Percentiles rank a stretch among this genome's conserved stretches.
Conservation (phyloP, 176 grass and related monocot genomes). For the Thalia dealbata region DNA sequence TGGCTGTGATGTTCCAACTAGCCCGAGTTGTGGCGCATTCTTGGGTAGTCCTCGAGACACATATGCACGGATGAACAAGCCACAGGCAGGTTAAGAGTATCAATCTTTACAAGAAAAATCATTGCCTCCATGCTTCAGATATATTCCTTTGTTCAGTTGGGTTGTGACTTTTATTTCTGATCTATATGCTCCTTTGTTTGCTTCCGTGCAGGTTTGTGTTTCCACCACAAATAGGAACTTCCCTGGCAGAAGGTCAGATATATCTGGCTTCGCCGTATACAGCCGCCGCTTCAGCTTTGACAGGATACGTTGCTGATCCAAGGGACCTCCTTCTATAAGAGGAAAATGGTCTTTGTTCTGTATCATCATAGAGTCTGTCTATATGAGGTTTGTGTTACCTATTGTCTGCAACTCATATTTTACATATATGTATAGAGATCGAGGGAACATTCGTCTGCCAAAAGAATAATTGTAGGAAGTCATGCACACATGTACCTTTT, state of each 20-base stretch:
- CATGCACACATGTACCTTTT: no score
- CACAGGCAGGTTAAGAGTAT: slow-evolving; percentile 32
- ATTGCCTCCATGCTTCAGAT: neutral
- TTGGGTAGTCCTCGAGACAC: slow-evolving; percentile 87
- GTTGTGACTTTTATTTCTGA: neutral
- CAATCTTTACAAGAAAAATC: neutral
- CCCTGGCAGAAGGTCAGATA: slow-evolving; percentile 88
- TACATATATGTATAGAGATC: neutral
- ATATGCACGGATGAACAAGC: slow-evolving; percentile 86
- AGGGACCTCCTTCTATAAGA: slow-evolving; percentile 51
- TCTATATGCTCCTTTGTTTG: neutral
- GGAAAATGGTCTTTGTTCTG: neutral
- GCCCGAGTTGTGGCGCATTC: slow-evolving; percentile 79
- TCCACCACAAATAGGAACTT: slow-evolving; percentile 95
- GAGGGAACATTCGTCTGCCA: no score
- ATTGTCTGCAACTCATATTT: neutral
- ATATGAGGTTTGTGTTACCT: neutral
- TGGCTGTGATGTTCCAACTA: slow-evolving; percentile 88
- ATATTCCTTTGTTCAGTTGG: neutral
- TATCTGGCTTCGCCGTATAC: slow-evolving; percentile 90
- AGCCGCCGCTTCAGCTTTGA: slow-evolving; percentile 59
- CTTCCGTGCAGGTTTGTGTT: slow-evolving; percentile 59
- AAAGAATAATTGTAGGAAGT: no score
- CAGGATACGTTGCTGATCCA: slow-evolving; percentile 79
- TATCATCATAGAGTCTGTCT: neutral